Evolutionary conservation across 1,139 yeast species (phyloP).

Genomic region (Diutina scorzettiae): DNA sequence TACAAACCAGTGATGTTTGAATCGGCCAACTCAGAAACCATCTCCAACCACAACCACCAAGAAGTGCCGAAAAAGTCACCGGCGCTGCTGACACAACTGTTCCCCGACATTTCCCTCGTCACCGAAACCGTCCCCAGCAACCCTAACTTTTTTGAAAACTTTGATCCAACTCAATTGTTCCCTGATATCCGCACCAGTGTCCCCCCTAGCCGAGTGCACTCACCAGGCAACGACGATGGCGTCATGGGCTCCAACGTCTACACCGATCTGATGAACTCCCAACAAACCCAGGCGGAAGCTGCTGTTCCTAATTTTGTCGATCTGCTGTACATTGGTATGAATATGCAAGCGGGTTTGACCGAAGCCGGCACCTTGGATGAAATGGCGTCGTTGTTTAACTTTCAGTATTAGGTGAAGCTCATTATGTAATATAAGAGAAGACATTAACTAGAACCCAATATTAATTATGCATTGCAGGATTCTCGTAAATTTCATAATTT

Average conservation of each 20-base stretch:
- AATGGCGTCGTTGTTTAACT: conserved; percentile 1
- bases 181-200: conserved; percentile 13
- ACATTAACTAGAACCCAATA: no score
- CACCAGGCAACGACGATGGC: background rate
- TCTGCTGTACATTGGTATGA: conserved; percentile 33
- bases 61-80: background rate
- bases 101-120: conserved; percentile 36
- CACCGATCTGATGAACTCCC: background rate
- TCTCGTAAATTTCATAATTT: no score
- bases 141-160: conserved; percentile 32
- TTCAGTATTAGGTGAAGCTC: background rate
- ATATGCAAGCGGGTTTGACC: conserved; percentile 16
- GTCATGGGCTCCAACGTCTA: conserved; percentile 1
- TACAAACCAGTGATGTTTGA: background rate
- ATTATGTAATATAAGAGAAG: no score
- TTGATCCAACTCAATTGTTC: conserved; percentile 39
- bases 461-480: no score
- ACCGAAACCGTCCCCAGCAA: conserved; percentile 32
- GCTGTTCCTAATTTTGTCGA: conserved; percentile 28
- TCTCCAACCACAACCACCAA: background rate
- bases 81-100: conserved; percentile 20
- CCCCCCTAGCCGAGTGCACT: background rate
- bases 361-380: background rate
- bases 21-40: background rate
- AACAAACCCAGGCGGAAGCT: background rate